A percentile compares a stretch with the other conserved stretches of the same genome.
phyloP scores from a whole-genome alignment of 2,329 filamentous ascomycete genomes.

The Metarhizium guizhouense region DNA sequence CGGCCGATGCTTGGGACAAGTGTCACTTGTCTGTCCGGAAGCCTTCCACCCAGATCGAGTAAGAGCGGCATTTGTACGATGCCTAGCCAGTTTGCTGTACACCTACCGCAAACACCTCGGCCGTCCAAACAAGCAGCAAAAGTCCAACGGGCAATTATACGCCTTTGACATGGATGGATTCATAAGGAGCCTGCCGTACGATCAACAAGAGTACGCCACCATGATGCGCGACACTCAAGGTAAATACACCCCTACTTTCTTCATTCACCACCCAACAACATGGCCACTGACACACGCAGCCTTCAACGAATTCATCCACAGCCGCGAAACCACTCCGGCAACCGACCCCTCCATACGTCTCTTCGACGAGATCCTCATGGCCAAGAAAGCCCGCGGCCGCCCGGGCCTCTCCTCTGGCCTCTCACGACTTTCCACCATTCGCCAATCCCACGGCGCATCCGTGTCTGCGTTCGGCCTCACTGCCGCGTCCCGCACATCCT shows the following conservation, averaged over 20 bases:
- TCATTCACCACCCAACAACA: background rate
- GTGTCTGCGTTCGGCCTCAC: conserved; percentile 27
- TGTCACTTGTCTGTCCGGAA: conserved; percentile 53
- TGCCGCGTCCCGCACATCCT: conserved; percentile 23
- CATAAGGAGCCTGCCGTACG: conserved; percentile 53
- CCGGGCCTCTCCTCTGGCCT: conserved; percentile 57
- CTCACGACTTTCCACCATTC: conserved; percentile 51
- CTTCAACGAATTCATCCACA: conserved; percentile 80
- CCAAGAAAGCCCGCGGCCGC: conserved; percentile 62
- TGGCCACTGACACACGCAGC: conserved; percentile 11
- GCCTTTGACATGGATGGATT: conserved; percentile 59
- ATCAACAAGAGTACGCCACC: conserved; percentile 54
- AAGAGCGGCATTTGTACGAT: conserved; percentile 55
- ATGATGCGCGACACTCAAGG: conserved; percentile 62
- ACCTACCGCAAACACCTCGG: conserved; percentile 56
- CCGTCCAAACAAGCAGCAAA: conserved; percentile 52
- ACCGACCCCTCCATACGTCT: conserved; percentile 60
- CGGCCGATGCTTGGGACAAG: conserved; percentile 51
- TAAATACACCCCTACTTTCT: conserved; percentile 22
- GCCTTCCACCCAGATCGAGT: conserved; percentile 55
- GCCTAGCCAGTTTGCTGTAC: conserved; percentile 56
- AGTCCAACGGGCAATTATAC: conserved; percentile 49
- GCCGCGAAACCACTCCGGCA: conserved; percentile 58
- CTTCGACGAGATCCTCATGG: conserved; percentile 77
- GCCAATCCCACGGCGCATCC: conserved; percentile 40